Base-by-base conservation (phyloP, 1,284 basidiomycete species). In the Anthracocystis setariae region DNA sequence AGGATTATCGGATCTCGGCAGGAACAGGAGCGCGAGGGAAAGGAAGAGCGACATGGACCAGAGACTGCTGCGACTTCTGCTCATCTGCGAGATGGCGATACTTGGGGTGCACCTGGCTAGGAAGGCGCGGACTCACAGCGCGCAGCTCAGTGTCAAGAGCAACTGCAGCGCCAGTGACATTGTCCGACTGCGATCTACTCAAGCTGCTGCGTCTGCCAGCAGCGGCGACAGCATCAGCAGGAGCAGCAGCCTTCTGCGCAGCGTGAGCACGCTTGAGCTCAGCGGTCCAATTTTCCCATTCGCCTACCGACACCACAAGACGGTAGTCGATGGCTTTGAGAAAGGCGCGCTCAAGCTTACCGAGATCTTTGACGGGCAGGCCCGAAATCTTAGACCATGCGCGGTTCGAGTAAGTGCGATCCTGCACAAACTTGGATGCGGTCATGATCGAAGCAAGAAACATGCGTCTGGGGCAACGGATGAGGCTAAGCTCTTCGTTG, bases 361-460 rank as follows among this genome's bases (percentile, higher is more conserved):
- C 83, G 46, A 86, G 81, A 57, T 86, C 85, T 38, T 64, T 60
- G 25, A 84, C 76, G 17, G 78, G 69, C 4, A 86, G 69, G 7
- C 84, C 85, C 13, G 83, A 82, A 46, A 86, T 84, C 79, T 93
- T 93, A 8, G 91, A 89, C 93, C 93, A 96, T 18, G 93, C 93
- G 25, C 74, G 56, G 82, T 96, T 95, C 15, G 91, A 93, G 79
- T 94, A 96, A 53, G 91, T 93, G 56, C 91, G 90, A 79, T 97
- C 94, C 84, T 94, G 92, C 59, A 91, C 88, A 83, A 94, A 95
- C 82, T 97, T 96, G 25, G 91, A 90, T 0, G 93, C 93, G 43
- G 93, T 86, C 66, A 96, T 92, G 35, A 96, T 85, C 0, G 92
- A 89, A 0, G 92, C 92, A 8, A 96, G 86, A 84, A 96, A 95